Conservation (phyloP, 306 rosid genomes). For the Rubus idaeus region DNA sequence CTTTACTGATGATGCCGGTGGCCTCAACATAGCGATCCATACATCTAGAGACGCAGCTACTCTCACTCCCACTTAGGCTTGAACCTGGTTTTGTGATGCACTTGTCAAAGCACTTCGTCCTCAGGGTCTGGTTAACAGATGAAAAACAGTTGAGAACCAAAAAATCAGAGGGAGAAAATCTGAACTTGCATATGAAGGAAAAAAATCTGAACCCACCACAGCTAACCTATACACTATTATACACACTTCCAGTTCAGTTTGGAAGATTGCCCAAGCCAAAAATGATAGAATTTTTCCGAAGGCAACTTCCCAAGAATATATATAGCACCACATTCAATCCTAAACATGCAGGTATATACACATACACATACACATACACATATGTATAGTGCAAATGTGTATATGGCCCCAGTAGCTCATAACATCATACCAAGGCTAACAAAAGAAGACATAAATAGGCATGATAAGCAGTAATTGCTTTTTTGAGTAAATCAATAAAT, state of each 20-base stretch:
- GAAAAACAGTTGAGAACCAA: neutral
- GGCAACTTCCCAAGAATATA: neutral
- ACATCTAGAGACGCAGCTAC: conserved; percentile 91
- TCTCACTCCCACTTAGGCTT: conserved; percentile 78
- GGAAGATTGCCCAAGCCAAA: neutral
- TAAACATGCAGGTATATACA: neutral
- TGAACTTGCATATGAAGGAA: neutral
- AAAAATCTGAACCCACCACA: neutral
- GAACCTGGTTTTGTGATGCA: conserved; percentile 93
- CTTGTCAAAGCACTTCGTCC: conserved; percentile 88
- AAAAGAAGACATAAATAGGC: neutral
- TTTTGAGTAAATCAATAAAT: neutral
- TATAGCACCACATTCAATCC: neutral
- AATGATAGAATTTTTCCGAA: neutral
- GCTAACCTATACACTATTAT: too few relatives aligned
- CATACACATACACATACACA: too few relatives aligned
- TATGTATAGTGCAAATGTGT: neutral
- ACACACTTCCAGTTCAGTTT: neutral
- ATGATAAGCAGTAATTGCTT: neutral
- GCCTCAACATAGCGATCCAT: conserved; percentile 97
- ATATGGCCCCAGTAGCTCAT: too few relatives aligned
- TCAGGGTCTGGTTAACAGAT: conserved; percentile 59
- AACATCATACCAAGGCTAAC: neutral
- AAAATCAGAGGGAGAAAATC: neutral
- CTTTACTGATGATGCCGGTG: conserved; percentile 76